Evolutionary conservation across 208 protist genomes (phyloP).

Genomic region (Leishmania gerbilli): DNA sequence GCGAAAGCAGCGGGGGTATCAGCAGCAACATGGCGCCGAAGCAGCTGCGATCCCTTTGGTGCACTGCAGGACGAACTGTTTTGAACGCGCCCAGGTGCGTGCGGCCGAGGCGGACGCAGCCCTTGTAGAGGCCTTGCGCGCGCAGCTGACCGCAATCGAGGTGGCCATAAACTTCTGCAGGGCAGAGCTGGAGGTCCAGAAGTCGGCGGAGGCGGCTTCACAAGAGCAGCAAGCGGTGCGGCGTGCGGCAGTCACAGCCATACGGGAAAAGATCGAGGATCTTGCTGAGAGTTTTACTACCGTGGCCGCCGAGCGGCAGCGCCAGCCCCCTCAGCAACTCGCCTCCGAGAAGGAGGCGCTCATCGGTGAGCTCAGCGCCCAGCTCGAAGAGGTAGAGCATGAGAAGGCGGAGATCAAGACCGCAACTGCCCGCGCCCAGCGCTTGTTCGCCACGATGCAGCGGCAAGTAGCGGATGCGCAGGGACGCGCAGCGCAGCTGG

Average conservation of each 20-base stretch:
- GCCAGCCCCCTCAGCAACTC: neutral
- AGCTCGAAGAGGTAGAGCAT: neutral
- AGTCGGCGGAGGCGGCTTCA: neutral
- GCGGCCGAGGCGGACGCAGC: neutral
- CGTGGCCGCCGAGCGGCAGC: neutral
- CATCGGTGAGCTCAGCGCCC: neutral
- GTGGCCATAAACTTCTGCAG: neutral
- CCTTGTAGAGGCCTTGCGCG: neutral
- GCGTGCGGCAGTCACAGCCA: neutral
- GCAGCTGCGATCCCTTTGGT: neutral
- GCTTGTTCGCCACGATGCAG: neutral
- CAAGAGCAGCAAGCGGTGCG: neutral
- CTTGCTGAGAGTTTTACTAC: neutral
- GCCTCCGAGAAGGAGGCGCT: constrained; percentile 1
- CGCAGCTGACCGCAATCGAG: constrained; percentile 3
- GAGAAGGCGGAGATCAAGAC: constrained; percentile 2
- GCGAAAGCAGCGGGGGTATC: constrained; percentile 4
- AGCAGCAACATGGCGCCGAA: neutral
- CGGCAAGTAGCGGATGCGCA: constrained; percentile 1
- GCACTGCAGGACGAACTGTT: neutral
- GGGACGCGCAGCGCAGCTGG: neutral
- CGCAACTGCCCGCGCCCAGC: neutral
- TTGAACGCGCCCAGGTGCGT: neutral
- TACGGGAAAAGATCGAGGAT: neutral
- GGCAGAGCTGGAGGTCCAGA: neutral